Evolutionary conservation across 179 eudicot species (phyloP).

Genomic region (Pouteria campechiana): DNA sequence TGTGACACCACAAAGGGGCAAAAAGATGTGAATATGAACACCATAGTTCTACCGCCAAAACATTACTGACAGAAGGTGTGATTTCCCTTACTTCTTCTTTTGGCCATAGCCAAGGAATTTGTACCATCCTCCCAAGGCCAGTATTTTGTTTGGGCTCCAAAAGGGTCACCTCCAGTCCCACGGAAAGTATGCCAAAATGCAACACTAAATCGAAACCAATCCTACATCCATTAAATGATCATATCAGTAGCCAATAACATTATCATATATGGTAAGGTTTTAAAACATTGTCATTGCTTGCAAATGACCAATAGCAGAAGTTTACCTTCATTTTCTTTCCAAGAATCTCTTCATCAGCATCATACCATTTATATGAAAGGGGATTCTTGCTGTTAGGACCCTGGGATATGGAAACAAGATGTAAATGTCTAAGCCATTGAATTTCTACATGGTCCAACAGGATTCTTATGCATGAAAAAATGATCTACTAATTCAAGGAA

Average conservation of each 20-base stretch:
- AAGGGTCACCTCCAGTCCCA: slow-evolving; percentile 94
- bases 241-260: too few relatives aligned
- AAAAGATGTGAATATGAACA: too few relatives aligned
- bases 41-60: background rate
- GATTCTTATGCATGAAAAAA: too few relatives aligned
- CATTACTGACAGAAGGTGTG: background rate
- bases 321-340: slow-evolving; percentile 95
- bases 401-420: slow-evolving; percentile 18
- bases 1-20: slow-evolving; percentile 10
- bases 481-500: too few relatives aligned
- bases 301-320: background rate
- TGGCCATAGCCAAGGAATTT: slow-evolving; percentile 88
- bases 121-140: slow-evolving; percentile 99
- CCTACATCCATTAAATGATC: too few relatives aligned
- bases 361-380: slow-evolving; percentile 78
- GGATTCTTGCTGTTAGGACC: slow-evolving; percentile 81
- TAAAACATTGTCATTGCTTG: too few relatives aligned
- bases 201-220: slow-evolving; percentile 95
- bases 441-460: too few relatives aligned
- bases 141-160: slow-evolving; percentile 80
- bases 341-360: slow-evolving; percentile 82
- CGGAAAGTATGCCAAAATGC: slow-evolving; percentile 99
- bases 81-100: slow-evolving; percentile 73
- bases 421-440: background rate
- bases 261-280: too few relatives aligned